These are phyloP conservation scores for Talaromyces sp. DNA, from an alignment of 2,329 filamentous ascomycete genomes.

Conservation along the genomic window DNA sequence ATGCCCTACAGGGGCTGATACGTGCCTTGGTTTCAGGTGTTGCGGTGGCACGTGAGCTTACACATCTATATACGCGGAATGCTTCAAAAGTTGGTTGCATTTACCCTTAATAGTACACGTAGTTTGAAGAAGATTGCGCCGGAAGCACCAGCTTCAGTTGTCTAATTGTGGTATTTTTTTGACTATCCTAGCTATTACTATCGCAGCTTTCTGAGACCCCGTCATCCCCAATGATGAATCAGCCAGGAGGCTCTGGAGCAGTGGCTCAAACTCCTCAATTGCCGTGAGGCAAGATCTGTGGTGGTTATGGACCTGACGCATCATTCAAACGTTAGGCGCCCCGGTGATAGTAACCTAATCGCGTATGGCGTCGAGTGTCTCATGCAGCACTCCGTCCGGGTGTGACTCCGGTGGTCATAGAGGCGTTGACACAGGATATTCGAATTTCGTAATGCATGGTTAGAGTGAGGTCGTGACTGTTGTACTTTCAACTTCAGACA, in stretches of 20 bases:
- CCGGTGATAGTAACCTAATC: background rate
- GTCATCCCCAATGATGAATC: background rate
- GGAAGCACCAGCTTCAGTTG: background rate
- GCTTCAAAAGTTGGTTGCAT: background rate
- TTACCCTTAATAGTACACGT: background rate
- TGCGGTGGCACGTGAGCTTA: background rate
- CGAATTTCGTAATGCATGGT: background rate
- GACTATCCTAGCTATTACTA: background rate
- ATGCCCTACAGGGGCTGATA: background rate
- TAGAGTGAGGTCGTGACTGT: background rate
- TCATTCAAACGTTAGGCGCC: background rate
- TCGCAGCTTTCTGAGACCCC: background rate
- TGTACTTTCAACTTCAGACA: slow-evolving; percentile 19
- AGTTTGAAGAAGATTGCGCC: background rate
- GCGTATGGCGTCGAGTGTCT: background rate
- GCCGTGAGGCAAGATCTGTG: background rate
- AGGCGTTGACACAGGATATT: background rate
- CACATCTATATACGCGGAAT: background rate
- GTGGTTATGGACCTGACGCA: background rate
- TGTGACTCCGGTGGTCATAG: background rate
- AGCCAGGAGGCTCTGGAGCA: background rate
- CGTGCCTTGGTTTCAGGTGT: background rate
- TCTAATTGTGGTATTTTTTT: background rate
- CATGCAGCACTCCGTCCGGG: background rate
- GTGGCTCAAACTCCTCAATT: background rate